Base-by-base conservation (phyloP, 768 basidiomycete species). In the Tulasnella sp. region DNA sequence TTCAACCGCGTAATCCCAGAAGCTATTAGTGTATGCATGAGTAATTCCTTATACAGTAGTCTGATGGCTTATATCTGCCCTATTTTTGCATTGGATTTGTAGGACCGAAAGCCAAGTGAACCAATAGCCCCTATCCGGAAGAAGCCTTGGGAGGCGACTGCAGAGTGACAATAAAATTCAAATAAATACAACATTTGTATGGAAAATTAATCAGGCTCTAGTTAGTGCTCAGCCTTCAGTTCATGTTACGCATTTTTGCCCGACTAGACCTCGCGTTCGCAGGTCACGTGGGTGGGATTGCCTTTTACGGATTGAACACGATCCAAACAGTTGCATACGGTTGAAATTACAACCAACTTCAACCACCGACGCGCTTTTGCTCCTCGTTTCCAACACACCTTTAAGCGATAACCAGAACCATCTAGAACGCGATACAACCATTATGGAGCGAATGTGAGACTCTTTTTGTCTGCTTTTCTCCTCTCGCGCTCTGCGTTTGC, bases 1-100 rank as follows among this genome's bases (percentile, higher is more conserved):
- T 71, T 69, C 67, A 76, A 76, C 40, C 75, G 75, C n/a, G 8
- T 39, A 37, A 76, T 76, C 22, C 75, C 75, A 29, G 67, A 76
- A n/a, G 42, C 67, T 67, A 68, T 76, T 38, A 76, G 75, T 49
- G 75, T 76, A 42, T 25, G 75, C n/a, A 25, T n/a, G n/a, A 37
- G 25, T 54, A 29, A 34, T 7, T 73, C 42, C 22, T 11, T 22
- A 31, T 22, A 31, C 5, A 34, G 54, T 31, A n/a, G 52, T 29
- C 31, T n/a, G 25, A 9, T 1, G 15, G 42, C 52, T 74, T 52
- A 31, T 8, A 25, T 49, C 22, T 12, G n/a, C 29, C 31, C 7
- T 69, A 58, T 11, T 64, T 74, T 9, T 34, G 29, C 38, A 5
- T 3, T 22, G 31, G 36, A 4, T n/a, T n/a, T 58, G 25, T 67